phyloP scores from a whole-genome alignment of 805 yeast species.

The Saccharomycodes ludwigii region DNA sequence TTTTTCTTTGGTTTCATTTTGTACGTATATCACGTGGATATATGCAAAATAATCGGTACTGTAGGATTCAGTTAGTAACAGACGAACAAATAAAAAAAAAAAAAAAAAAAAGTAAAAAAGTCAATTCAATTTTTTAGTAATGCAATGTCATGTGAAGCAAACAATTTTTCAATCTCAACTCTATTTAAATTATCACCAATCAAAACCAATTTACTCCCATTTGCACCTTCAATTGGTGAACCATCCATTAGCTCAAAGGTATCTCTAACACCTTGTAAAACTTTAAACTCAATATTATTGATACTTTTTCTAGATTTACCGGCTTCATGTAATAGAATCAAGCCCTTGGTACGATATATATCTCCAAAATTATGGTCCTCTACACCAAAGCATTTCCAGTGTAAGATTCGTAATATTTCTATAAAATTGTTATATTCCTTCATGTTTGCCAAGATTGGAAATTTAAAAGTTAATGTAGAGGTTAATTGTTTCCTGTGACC shows the following conservation, averaged over 20 bases:
- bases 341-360: slow-evolving; percentile 75
- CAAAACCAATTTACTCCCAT: slow-evolving; percentile 49
- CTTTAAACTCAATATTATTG: slow-evolving; percentile 28
- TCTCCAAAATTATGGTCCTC: slow-evolving; percentile 37
- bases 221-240: slow-evolving; percentile 21
- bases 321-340: slow-evolving; percentile 29
- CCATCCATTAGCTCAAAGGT: slow-evolving; percentile 68
- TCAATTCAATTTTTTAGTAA: slow-evolving; percentile 1
- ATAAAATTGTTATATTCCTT: slow-evolving; percentile 38
- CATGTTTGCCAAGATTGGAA: slow-evolving; percentile 26
- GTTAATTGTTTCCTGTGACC: too few relatives aligned
- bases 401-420: slow-evolving; percentile 48
- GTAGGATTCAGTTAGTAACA: too few relatives aligned
- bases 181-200: slow-evolving; percentile 55
- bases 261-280: slow-evolving; percentile 86
- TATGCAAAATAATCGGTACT: too few relatives aligned
- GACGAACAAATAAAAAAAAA: neutral
- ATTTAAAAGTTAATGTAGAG: slow-evolving; percentile 39
- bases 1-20: neutral
- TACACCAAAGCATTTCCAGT: slow-evolving; percentile 55
- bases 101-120: neutral
- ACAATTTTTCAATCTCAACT: slow-evolving; percentile 20
- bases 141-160: slow-evolving; percentile 6
- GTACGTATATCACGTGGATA: neutral
- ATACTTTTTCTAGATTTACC: slow-evolving; percentile 11